phyloP scores from a whole-genome alignment of 2,329 filamentous ascomycete species.

The Thelonectria blattea region DNA sequence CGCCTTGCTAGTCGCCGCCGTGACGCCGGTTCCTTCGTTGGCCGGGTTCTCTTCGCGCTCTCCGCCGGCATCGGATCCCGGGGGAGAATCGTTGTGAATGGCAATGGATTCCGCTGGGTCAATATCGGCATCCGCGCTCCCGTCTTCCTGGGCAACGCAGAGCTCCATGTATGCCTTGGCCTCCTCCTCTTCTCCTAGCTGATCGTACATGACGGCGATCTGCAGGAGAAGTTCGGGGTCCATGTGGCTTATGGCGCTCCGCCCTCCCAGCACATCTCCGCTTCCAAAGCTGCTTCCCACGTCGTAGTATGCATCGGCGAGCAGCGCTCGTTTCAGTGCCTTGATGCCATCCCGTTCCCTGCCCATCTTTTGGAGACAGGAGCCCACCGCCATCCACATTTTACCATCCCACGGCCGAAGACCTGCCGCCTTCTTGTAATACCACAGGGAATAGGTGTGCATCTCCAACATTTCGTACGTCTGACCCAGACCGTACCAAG shows the following conservation, averaged over 20 bases:
- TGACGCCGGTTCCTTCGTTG: conserved; percentile 77
- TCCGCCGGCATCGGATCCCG: conserved; percentile 46
- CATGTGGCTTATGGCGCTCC: conserved; percentile 64
- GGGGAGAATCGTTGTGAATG: conserved; percentile 61
- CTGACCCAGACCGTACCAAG: conserved; percentile 96
- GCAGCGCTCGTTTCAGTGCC: conserved; percentile 87
- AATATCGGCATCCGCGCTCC: conserved; percentile 55
- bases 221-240: conserved; percentile 91
- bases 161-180: conserved; percentile 95
- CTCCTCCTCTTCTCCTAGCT: conserved; percentile 76
- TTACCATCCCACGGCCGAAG: conserved; percentile 96
- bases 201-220: conserved; percentile 89
- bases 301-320: conserved; percentile 87
- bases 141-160: conserved; percentile 90
- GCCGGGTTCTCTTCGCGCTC: conserved; percentile 44
- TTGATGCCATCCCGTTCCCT: conserved; percentile 91
- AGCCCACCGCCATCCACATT: conserved; percentile 97
- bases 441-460: conserved; percentile 96
- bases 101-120: conserved; percentile 57
- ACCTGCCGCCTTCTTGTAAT: conserved; percentile 94
- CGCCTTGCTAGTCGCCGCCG: conserved; percentile 88
- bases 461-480: conserved; percentile 98
- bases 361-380: conserved; percentile 88
- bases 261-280: conserved; percentile 54
- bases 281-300: conserved; percentile 61